A percentile compares a stretch with the other conserved stretches of the same genome.
Conservation (phyloP, 306 rosid species). For the Luffa aegyptiaca region DNA sequence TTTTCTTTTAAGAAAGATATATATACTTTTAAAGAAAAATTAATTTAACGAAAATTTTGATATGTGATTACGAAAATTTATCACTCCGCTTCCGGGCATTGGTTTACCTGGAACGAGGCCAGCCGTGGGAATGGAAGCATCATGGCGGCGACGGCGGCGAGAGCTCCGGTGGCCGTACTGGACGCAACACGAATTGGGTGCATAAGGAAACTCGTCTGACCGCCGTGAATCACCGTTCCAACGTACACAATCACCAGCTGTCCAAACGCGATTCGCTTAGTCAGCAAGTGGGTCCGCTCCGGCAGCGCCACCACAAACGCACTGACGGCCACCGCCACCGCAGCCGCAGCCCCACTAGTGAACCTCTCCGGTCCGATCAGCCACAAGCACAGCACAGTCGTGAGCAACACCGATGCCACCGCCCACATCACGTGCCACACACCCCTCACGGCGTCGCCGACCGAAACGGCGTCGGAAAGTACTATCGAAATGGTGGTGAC, state of each 20-base stretch:
- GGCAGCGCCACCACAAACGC: constrained; percentile 58
- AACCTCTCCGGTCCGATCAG: constrained; percentile 40
- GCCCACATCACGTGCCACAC: constrained; percentile 45
- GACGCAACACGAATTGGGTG: constrained; percentile 47
- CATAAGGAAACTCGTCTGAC: constrained; percentile 17
- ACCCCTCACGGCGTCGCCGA: constrained; percentile 59
- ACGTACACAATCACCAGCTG: constrained; percentile 63
- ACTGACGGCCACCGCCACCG: constrained; percentile 20
- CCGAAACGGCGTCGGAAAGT: constrained; percentile 45
- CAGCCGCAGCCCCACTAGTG: constrained; percentile 18
- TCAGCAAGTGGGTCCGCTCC: constrained; percentile 36
- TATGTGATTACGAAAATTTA: not conserved
- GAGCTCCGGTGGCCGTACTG: constrained; percentile 55
- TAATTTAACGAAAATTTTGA: not conserved
- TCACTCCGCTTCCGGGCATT: not conserved
- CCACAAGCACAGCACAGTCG: constrained; percentile 29
- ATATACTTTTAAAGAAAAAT: too few species aligned
- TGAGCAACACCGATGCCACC: constrained; percentile 22
- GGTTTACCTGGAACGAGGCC: constrained; percentile 36
- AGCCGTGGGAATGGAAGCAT: constrained; percentile 57
- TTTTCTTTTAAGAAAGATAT: too few species aligned
- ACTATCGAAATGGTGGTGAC: constrained; percentile 45
- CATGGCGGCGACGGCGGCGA: constrained; percentile 56
- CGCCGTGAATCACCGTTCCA: constrained; percentile 39
- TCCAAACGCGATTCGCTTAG: constrained; percentile 63